Conservation (phyloP, 345 rosid genomes). For the Eutrema heterophyllum region DNA sequence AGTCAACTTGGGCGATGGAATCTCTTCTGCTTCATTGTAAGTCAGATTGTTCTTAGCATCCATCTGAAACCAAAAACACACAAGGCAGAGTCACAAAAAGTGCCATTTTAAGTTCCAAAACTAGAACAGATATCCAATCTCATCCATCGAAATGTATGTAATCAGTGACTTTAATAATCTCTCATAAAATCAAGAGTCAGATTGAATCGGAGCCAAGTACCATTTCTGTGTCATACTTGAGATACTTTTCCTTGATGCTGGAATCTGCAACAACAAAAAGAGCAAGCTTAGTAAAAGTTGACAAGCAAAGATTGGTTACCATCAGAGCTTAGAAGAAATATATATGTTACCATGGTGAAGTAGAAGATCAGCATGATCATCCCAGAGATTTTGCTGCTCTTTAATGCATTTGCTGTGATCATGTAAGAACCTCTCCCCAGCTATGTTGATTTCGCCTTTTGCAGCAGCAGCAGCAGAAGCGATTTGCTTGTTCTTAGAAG, state of each 20-base stretch:
- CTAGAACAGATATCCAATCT: background rate
- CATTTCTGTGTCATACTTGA: conserved; percentile 1
- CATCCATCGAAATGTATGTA: background rate
- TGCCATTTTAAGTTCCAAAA: background rate
- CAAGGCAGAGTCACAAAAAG: background rate
- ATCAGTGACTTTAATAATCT: no score
- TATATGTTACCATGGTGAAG: conserved; percentile 39
- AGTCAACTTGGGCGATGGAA: conserved; percentile 37
- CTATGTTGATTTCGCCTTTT: conserved; percentile 37
- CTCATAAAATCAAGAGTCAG: background rate
- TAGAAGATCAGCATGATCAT: conserved; percentile 36
- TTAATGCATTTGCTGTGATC: conserved; percentile 53
- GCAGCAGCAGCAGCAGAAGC: background rate
- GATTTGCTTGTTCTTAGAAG: conserved; percentile 31
- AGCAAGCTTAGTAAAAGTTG: background rate
- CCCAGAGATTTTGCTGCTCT: conserved; percentile 27
- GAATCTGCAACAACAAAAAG: conserved; percentile 3
- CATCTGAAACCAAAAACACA: conserved; percentile 27
- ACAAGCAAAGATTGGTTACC: background rate
- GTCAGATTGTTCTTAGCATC: conserved; percentile 21
- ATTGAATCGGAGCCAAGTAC: background rate
- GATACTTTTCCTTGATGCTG: conserved; percentile 10
- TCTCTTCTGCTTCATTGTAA: conserved; percentile 35
- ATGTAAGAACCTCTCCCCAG: conserved; percentile 44
- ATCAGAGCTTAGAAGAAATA: background rate